Evolutionary conservation across 129 eudicot species (phyloP).

Genomic region (Kitagawia praeruptora): DNA sequence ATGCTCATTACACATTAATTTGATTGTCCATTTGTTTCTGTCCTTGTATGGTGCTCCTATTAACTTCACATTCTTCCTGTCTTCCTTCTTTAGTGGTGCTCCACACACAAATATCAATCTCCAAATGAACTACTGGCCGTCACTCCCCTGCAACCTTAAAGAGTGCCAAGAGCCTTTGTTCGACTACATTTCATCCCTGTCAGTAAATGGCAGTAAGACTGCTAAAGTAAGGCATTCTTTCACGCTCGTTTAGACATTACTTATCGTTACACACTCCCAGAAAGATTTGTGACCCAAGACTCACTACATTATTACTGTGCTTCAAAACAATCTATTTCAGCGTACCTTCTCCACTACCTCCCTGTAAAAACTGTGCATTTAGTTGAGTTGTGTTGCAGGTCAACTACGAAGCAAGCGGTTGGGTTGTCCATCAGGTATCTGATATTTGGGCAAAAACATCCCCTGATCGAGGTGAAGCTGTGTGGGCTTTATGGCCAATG

Average conservation of each 20-base stretch:
- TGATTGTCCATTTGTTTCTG: too few species aligned
- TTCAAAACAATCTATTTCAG: neutral
- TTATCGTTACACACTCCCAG: neutral
- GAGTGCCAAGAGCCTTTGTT: constrained; percentile 86
- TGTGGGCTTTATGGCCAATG: constrained; percentile 95
- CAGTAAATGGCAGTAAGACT: constrained; percentile 62
- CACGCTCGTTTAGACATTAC: neutral
- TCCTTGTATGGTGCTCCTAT: neutral
- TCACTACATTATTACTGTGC: neutral
- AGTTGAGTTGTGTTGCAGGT: constrained; percentile 39
- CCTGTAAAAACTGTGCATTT: constrained; percentile 12
- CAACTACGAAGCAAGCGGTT: constrained; percentile 74
- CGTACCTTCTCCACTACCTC: neutral
- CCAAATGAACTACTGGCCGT: constrained; percentile 94
- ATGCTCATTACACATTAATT: too few species aligned
- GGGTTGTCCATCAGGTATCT: constrained; percentile 88
- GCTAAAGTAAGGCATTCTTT: constrained; percentile 49
- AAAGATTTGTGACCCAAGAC: neutral
- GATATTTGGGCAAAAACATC: constrained; percentile 97
- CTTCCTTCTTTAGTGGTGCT: constrained; percentile 47
- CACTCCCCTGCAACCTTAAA: constrained; percentile 80
- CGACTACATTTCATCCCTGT: constrained; percentile 57
- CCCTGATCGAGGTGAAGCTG: constrained; percentile 71
- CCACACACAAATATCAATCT: constrained; percentile 90
- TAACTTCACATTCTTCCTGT: neutral